A percentile compares a stretch with the other conserved stretches of the same genome.
Conservation (phyloP, 2,329 filamentous ascomycete species). For the Aspergillus pseudotamarii region DNA sequence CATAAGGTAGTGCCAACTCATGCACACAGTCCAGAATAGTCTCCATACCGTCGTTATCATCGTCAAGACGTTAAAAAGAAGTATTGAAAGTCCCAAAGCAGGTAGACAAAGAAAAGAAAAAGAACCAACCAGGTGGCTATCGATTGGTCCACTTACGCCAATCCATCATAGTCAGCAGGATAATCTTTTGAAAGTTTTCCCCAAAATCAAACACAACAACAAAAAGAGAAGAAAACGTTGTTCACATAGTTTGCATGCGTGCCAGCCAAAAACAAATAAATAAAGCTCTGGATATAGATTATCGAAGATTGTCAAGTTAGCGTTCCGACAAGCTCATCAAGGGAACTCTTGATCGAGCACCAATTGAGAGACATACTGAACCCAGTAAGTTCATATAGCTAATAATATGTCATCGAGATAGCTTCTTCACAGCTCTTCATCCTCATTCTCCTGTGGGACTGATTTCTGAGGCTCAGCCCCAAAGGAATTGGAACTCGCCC, state of each 20-base stretch:
- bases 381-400: background rate
- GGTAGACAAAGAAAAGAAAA: conserved; percentile 9
- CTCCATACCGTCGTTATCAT: conserved; percentile 4
- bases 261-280: background rate
- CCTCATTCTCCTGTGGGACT: conserved; percentile 19
- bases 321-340: background rate
- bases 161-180: conserved; percentile 19
- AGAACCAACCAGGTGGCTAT: conserved; percentile 2
- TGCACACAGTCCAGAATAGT: background rate
- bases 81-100: conserved; percentile 13
- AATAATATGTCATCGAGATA: background rate
- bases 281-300: background rate
- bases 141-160: conserved; percentile 22
- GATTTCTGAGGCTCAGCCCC: conserved; percentile 23
- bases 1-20: background rate
- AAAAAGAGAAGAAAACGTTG: background rate
- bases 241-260: background rate
- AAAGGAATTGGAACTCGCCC: conserved; percentile 17
- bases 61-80: conserved; percentile 5
- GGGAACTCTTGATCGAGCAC: background rate
- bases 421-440: conserved; percentile 35
- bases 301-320: background rate
- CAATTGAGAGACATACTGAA: background rate
- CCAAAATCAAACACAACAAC: background rate
- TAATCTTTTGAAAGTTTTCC: conserved; percentile 10